Evolutionary conservation across 176 grass and related monocot genomes (phyloP), one percentile per base, ranked within the genome.

Genomic region (Oryza longistaminata): DNA sequence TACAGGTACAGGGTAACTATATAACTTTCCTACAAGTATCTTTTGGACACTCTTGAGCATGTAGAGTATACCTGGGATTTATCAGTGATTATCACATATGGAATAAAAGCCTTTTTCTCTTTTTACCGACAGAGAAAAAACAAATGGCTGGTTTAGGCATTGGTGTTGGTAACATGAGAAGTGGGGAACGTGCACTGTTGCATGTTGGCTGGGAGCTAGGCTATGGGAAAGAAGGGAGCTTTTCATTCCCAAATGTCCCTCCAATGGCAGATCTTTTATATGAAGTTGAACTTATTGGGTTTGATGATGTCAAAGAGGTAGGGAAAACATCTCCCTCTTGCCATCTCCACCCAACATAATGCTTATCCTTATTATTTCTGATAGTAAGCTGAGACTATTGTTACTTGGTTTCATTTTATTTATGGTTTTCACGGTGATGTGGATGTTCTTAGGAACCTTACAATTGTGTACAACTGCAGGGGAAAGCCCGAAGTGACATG

Each of bases 181-280:
- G 81, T 0, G 93, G 96, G 9, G 96, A 94, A 65, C 88, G 66
- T 58, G 86, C 90, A 33, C 52, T 96, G 55, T 82, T 99, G 37
- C 90, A 99, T 91, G 96, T 96, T 71, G 84, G 81, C 64, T 99
- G 96, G 96, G 96, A 99, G 86, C 81, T 94, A 78, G 91, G 91
- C 39, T 99, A 92, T 79, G 91, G 96, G 15, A 88, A 96, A 91
- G 96, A 96, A 87, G 96, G 93, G 81, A 99, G 76, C 75, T 99
- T 99, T 88, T 99, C 96, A 78, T 99, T 99, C 81, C 96, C 96
- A 73, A 99, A 99, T 88, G 96, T 99, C 17, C 89, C 96, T 58
- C 93, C 96, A 31, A 92, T 90, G 88, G 88, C 96, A 70, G 88
- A 99, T 70, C 93, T 96, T 78, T 22, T 96, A 65, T 99, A 99